Percentiles rank a stretch among this genome's conserved stretches.
phyloP scores from a whole-genome alignment of 768 basidiomycete species.

The Amanita pallidorosea region DNA sequence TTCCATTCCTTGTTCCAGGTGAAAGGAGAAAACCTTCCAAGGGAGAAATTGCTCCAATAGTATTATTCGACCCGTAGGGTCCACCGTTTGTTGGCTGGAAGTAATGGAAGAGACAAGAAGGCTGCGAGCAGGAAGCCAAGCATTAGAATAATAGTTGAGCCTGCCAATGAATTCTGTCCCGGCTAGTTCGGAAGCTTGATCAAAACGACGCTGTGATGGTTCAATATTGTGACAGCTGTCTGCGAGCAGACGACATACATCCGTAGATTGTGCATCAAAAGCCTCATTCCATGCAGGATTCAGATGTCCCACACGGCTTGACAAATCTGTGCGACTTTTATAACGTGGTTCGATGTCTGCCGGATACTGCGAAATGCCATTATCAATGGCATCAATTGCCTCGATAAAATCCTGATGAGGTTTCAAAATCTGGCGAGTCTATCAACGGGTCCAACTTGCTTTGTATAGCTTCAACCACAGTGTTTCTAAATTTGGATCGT shows the following conservation, averaged over 20 bases:
- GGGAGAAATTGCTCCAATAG: slow-evolving; percentile 73
- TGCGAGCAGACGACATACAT: slow-evolving; percentile 40
- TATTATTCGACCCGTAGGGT: slow-evolving; percentile 69
- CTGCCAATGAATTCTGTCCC: slow-evolving; percentile 78
- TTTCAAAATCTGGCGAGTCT: neutral
- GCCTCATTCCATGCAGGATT: slow-evolving; percentile 93
- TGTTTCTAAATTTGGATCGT: slow-evolving; percentile 55
- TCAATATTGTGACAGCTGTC: neutral
- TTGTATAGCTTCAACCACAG: slow-evolving; percentile 89
- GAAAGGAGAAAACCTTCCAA: slow-evolving; percentile 59
- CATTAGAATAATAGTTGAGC: slow-evolving; percentile 73
- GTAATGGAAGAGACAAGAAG: slow-evolving; percentile 54
- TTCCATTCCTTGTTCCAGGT: neutral
- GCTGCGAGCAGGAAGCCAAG: slow-evolving; percentile 89
- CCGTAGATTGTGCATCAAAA: slow-evolving; percentile 49
- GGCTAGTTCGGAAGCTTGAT: slow-evolving; percentile 67
- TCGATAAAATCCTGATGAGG: slow-evolving; percentile 76
- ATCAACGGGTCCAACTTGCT: slow-evolving; percentile 23
- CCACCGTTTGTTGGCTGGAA: slow-evolving; percentile 42
- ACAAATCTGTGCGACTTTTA: slow-evolving; percentile 71
- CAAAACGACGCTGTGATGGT: slow-evolving; percentile 51
- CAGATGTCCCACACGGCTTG: slow-evolving; percentile 69
- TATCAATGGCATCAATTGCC: slow-evolving; percentile 90
- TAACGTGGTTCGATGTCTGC: slow-evolving; percentile 59
- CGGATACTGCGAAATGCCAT: slow-evolving; percentile 80